These are phyloP conservation scores for Gastrolobium villosum DNA, from an alignment of 306 rosid species.

Conservation along the genomic window DNA sequence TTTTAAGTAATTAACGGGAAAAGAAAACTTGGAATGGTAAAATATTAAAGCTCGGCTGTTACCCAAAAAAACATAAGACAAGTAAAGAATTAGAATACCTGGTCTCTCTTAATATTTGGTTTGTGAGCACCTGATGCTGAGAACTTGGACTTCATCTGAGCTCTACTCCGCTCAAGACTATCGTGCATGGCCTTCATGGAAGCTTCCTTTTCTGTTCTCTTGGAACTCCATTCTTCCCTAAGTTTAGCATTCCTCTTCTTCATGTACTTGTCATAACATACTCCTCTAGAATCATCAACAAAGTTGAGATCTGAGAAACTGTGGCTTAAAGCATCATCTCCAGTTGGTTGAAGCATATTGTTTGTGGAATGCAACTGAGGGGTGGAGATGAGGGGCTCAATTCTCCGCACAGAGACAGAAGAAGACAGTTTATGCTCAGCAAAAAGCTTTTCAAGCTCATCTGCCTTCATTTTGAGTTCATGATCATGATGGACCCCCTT, in stretches of 20 bases:
- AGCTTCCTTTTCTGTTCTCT: conserved; percentile 90
- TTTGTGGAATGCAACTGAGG: conserved; percentile 57
- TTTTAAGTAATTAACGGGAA: conserved; percentile 19
- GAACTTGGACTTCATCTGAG: conserved; percentile 87
- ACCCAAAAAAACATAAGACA: conserved; percentile 43
- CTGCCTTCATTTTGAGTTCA: conserved; percentile 94
- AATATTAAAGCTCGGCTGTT: conserved; percentile 37
- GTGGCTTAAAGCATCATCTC: conserved; percentile 63
- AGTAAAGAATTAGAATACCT: conserved; percentile 62
- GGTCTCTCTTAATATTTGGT: conserved; percentile 72
- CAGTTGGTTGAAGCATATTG: conserved; percentile 52
- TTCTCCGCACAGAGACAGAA: conserved; percentile 63
- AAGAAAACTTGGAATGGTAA: conserved; percentile 9
- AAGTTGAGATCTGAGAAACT: conserved; percentile 66
- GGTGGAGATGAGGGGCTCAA: conserved; percentile 63
- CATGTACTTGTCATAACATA: conserved; percentile 84
- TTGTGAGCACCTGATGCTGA: conserved; percentile 74
- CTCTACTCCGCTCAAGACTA: conserved; percentile 84
- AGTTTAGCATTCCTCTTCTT: conserved; percentile 96
- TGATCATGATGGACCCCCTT: conserved; percentile 74
- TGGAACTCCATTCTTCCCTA: conserved; percentile 87
- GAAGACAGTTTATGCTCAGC: conserved; percentile 94
- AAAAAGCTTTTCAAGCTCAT: conserved; percentile 96
- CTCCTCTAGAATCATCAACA: conserved; percentile 85
- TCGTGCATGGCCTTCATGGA: conserved; percentile 95